Percentiles rank a stretch among this genome's conserved stretches.
phyloP scores from a whole-genome alignment of 306 rosid species.

The Arachis stenosperma region DNA sequence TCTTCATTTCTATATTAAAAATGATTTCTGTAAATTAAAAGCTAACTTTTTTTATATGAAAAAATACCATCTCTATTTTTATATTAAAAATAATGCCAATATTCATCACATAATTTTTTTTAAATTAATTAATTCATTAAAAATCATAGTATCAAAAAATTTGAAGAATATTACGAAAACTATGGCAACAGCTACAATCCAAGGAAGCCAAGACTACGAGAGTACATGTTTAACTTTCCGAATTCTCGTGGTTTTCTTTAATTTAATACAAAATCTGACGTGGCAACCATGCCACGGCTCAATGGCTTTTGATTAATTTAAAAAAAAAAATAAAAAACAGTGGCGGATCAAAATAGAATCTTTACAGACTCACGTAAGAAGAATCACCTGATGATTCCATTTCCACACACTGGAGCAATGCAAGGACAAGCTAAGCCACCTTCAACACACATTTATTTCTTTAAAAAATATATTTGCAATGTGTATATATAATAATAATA shows the following conservation, averaged over 20 bases:
- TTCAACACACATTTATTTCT: slow-evolving; percentile 11
- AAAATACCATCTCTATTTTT: too few species aligned
- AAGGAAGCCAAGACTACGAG: slow-evolving; percentile 16
- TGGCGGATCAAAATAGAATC: slow-evolving; percentile 50
- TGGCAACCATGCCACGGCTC: slow-evolving; percentile 66
- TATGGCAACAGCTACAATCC: slow-evolving; percentile 33
- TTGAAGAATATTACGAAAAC: too few species aligned
- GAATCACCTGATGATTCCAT: slow-evolving; percentile 58
- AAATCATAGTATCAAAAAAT: too few species aligned
- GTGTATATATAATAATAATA: not conserved
- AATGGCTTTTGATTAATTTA: not conserved
- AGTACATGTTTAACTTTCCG: slow-evolving; percentile 49
- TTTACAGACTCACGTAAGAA: slow-evolving; percentile 50
- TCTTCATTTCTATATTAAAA: too few species aligned
- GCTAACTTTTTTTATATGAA: too few species aligned
- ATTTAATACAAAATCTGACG: slow-evolving; percentile 43
- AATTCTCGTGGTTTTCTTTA: not conserved
- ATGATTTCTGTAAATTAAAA: too few species aligned
- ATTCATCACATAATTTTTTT: too few species aligned
- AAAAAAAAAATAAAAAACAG: slow-evolving; percentile 14
- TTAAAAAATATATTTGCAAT: not conserved
- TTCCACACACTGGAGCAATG: slow-evolving; percentile 26
- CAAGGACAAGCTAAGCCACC: slow-evolving; percentile 22
- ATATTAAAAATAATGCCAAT: too few species aligned
- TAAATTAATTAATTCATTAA: too few species aligned